Evolutionary conservation across 805 yeast genomes (phyloP).

Genomic region (Zygotorulaspora florentina): DNA sequence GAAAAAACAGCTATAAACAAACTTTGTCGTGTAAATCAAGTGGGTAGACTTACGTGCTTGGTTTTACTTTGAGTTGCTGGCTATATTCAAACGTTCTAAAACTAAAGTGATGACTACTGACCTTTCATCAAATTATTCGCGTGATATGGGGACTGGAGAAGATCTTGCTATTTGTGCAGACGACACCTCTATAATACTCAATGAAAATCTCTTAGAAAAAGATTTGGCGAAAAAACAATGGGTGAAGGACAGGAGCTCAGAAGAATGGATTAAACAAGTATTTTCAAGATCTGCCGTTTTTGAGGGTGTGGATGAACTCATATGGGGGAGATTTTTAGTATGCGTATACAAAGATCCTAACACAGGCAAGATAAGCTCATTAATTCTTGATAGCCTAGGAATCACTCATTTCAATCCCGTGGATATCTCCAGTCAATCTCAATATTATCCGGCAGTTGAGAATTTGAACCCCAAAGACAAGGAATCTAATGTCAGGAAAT

Average conservation of each 20-base stretch:
- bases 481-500: constrained; percentile 59
- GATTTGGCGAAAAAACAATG: constrained; percentile 3
- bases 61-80: not conserved
- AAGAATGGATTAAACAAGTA: constrained; percentile 21
- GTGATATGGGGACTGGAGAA: constrained; percentile 1
- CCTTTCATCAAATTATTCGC: constrained; percentile 16
- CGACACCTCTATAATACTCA: constrained; percentile 4
- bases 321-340: constrained; percentile 31
- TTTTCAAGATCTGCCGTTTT: constrained; percentile 24
- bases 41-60: not conserved
- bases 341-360: constrained; percentile 21
- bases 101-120: constrained; percentile 3
- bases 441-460: constrained; percentile 74
- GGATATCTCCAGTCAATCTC: constrained; percentile 54
- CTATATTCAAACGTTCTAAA: not conserved
- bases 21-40: not conserved
- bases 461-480: constrained; percentile 51
- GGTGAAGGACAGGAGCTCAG: constrained; percentile 6
- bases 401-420: constrained; percentile 54
- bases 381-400: constrained; percentile 64
- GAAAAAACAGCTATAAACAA: not conserved
- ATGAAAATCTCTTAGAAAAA: constrained; percentile 13
- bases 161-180: not conserved
- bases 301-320: constrained; percentile 24
- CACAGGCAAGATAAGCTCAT: constrained; percentile 46